Evolutionary conservation across 106 monocot genomes (phyloP).

Genomic region (Narthecium ossifragum): DNA sequence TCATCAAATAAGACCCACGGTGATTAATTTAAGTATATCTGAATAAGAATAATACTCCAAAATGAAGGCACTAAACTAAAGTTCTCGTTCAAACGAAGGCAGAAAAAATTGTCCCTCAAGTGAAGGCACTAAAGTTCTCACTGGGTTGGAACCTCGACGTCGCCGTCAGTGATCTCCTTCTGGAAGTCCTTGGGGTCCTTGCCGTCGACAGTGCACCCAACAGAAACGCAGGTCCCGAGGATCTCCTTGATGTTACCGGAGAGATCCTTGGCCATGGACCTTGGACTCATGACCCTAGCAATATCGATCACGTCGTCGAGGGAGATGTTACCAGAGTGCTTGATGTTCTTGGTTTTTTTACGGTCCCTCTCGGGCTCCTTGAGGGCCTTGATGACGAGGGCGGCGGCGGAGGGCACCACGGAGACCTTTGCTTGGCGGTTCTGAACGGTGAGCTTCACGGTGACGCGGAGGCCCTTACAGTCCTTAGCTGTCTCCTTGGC

Average conservation of each 20-base stretch:
- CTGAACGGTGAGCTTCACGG: slow-evolving; percentile 68
- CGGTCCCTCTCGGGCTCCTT: slow-evolving; percentile 70
- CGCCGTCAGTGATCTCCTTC: too few species aligned
- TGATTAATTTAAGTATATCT: too few species aligned
- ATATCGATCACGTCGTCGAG: slow-evolving; percentile 65
- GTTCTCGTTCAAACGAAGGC: too few species aligned
- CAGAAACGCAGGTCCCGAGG: slow-evolving; percentile 61
- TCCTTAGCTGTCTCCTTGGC: slow-evolving; percentile 69
- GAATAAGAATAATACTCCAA: too few species aligned
- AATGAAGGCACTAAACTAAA: too few species aligned
- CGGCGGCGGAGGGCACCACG: slow-evolving; percentile 61
- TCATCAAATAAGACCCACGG: too few species aligned
- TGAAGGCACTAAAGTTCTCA: too few species aligned
- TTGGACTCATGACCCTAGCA: slow-evolving; percentile 39
- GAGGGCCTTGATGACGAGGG: slow-evolving; percentile 60
- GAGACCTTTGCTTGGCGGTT: slow-evolving; percentile 64
- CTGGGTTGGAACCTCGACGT: too few species aligned
- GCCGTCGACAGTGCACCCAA: slow-evolving; percentile 65
- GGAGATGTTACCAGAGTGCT: slow-evolving; percentile 59
- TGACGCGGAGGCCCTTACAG: slow-evolving; percentile 72
- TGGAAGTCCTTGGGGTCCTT: slow-evolving; percentile 60
- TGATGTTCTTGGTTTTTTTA: too few species aligned
- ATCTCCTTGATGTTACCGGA: slow-evolving; percentile 55
- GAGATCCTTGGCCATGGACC: slow-evolving; percentile 71
- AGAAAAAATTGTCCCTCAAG: too few species aligned